A percentile compares a stretch with the other conserved stretches of the same genome.
These are phyloP conservation scores for Botryotinia globosa DNA, from an alignment of 2,329 filamentous ascomycete genomes.

Conservation along the genomic window DNA sequence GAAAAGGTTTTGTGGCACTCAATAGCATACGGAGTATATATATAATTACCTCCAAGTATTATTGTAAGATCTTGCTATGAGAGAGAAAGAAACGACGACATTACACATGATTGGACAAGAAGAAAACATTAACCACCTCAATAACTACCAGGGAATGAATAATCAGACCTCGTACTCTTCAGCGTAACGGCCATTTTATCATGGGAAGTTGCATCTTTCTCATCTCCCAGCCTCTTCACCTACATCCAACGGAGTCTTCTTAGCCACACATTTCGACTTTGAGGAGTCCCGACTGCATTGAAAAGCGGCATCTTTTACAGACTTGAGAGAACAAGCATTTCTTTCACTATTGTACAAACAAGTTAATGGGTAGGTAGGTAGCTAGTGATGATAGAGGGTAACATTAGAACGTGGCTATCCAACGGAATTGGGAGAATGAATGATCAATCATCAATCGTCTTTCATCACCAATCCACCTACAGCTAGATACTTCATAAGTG, in stretches of 20 bases:
- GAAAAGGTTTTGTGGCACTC: not conserved
- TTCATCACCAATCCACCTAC: not conserved
- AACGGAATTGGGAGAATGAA: not conserved
- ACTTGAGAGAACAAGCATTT: not conserved
- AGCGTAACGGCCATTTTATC: slow-evolving; percentile 5
- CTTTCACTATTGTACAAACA: not conserved
- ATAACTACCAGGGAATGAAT: not conserved
- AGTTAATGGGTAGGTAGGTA: no score
- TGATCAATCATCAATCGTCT: not conserved
- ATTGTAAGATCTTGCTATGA: not conserved
- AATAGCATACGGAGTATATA: not conserved
- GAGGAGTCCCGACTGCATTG: not conserved
- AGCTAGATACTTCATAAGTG: not conserved
- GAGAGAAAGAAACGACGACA: not conserved
- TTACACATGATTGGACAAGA: not conserved
- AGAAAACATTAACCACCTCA: not conserved
- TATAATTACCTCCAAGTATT: not conserved
- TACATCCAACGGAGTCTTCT: not conserved
- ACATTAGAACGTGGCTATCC: not conserved
- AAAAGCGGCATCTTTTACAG: slow-evolving; percentile 1
- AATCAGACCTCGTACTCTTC: not conserved
- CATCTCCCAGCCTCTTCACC: slow-evolving; percentile 2
- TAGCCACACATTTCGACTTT: not conserved
- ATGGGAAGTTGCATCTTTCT: slow-evolving; percentile 1
- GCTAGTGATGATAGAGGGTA: not conserved